These are phyloP conservation scores for Dichotomopilus funicola DNA, from an alignment of 2,329 filamentous ascomycete genomes.

Conservation along the genomic window DNA sequence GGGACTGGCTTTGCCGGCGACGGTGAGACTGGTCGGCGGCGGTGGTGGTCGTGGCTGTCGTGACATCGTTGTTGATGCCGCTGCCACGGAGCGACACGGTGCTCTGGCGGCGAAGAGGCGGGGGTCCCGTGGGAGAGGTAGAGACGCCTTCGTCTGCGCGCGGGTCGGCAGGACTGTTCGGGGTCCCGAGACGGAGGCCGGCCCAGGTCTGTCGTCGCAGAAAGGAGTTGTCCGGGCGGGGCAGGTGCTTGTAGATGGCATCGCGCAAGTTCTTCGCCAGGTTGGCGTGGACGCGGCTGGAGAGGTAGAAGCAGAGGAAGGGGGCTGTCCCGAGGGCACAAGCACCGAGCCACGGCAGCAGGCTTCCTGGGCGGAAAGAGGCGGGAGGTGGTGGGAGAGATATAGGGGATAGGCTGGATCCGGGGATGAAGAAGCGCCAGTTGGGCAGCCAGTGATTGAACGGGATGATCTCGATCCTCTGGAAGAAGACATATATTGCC, in stretches of 20 bases:
- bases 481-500: conserved; percentile 46
- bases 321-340: conserved; percentile 40
- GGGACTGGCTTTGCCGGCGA: background rate
- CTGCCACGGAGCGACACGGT: conserved; percentile 40
- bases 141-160: conserved; percentile 1
- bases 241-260: conserved; percentile 12
- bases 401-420: conserved; percentile 45
- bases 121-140: background rate
- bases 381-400: conserved; percentile 37
- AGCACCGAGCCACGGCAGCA: conserved; percentile 39
- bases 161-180: conserved; percentile 2
- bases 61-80: conserved; percentile 7
- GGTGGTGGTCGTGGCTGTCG: background rate
- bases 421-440: conserved; percentile 48
- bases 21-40: background rate
- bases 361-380: conserved; percentile 32
- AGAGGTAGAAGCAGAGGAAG: conserved; percentile 41
- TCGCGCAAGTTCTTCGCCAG: conserved; percentile 19
- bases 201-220: conserved; percentile 4
- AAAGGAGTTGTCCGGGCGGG: conserved; percentile 14
- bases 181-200: background rate
- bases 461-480: conserved; percentile 44
- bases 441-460: conserved; percentile 37
- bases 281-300: conserved; percentile 33
- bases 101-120: conserved; percentile 36